phyloP scores from a whole-genome alignment of 352 stramenopile genomes.

The Thalassiosira livingstoniorum region DNA sequence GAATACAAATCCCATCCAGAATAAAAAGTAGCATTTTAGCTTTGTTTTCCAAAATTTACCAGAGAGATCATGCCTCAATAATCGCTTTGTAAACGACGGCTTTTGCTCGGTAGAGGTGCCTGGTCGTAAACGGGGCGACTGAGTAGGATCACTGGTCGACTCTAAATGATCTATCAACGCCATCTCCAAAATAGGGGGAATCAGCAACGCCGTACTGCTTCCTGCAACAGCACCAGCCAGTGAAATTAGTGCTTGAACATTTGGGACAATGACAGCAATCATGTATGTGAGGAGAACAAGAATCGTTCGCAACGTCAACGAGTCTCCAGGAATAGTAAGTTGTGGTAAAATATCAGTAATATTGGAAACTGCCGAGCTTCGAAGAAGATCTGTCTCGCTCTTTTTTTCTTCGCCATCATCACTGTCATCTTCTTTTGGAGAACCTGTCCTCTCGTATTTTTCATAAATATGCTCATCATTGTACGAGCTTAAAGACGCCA shows the following conservation, averaged over 20 bases:
- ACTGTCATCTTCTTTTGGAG: slow-evolving; percentile 10
- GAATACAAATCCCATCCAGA: slow-evolving; percentile 66
- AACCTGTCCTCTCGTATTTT: slow-evolving; percentile 26
- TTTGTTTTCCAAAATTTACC: slow-evolving; percentile 58
- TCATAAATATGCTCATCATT: slow-evolving; percentile 33
- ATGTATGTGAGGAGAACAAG: slow-evolving; percentile 71
- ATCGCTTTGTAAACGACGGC: slow-evolving; percentile 1
- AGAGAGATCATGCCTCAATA: slow-evolving; percentile 31
- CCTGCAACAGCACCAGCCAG: slow-evolving; percentile 72
- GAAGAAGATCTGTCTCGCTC: neutral
- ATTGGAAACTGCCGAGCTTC: slow-evolving; percentile 39
- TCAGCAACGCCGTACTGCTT: slow-evolving; percentile 68
- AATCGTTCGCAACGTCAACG: slow-evolving; percentile 46
- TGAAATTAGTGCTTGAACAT: slow-evolving; percentile 75
- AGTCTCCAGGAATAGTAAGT: slow-evolving; percentile 48
- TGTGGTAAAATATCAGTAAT: slow-evolving; percentile 37
- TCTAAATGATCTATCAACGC: slow-evolving; percentile 64
- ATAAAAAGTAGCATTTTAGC: slow-evolving; percentile 63
- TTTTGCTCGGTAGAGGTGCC: neutral
- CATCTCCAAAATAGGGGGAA: slow-evolving; percentile 75
- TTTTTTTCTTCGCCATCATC: slow-evolving; percentile 13
- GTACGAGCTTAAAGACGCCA: slow-evolving; percentile 18
- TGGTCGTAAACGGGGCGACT: slow-evolving; percentile 12
- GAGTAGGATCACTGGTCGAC: slow-evolving; percentile 11
- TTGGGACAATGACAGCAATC: slow-evolving; percentile 71